phyloP scores from a whole-genome alignment of 805 yeast species.

The Priceomyces fermenticarens region DNA sequence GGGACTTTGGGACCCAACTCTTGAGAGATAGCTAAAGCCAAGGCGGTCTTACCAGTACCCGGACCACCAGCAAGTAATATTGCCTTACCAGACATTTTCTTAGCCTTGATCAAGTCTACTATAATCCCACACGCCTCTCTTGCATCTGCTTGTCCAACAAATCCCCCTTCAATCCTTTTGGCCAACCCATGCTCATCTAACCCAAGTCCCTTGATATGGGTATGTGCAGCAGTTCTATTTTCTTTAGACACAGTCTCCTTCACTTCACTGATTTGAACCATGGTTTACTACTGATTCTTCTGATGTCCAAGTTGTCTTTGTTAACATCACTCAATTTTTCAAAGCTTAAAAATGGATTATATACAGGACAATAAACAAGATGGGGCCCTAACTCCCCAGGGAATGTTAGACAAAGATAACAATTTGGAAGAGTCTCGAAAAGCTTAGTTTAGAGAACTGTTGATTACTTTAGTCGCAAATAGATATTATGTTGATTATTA shows the following conservation, averaged over 20 bases:
- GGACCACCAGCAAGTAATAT: constrained; percentile 95
- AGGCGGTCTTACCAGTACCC: constrained; percentile 97
- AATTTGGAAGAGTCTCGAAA: too few relatives aligned
- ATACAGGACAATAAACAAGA: constrained; percentile 2
- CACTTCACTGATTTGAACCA: constrained; percentile 80
- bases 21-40: constrained; percentile 93
- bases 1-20: constrained; percentile 97
- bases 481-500: too few relatives aligned
- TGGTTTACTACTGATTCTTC: constrained; percentile 16
- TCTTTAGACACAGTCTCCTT: constrained; percentile 54
- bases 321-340: constrained; percentile 4
- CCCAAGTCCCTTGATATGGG: constrained; percentile 94
- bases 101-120: constrained; percentile 88
- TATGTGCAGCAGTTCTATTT: constrained; percentile 88
- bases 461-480: too few relatives aligned
- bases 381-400: too few relatives aligned
- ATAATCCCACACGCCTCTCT: constrained; percentile 93
- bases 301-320: background rate
- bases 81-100: constrained; percentile 95
- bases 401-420: too few relatives aligned
- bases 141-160: constrained; percentile 73
- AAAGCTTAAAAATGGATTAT: background rate
- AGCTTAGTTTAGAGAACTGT: too few relatives aligned
- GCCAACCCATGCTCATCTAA: constrained; percentile 88
- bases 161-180: constrained; percentile 82